These are phyloP conservation scores for Auricularia sp. DNA, from an alignment of 768 basidiomycete species.

Conservation along the genomic window DNA sequence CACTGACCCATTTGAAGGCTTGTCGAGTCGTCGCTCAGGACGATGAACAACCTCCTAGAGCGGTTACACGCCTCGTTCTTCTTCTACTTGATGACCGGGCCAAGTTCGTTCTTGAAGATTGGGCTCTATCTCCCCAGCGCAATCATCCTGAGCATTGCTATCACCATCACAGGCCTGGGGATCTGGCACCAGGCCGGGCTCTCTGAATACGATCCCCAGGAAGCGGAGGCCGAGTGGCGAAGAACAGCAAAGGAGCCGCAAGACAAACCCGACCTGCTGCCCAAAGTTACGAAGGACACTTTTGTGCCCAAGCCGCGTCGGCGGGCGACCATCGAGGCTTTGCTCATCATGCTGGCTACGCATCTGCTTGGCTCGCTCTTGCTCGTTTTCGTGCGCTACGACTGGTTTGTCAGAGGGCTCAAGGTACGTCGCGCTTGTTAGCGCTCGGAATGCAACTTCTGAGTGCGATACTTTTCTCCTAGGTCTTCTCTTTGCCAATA, in stretches of 20 bases:
- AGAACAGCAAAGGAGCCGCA: constrained; percentile 1
- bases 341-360: constrained; percentile 45
- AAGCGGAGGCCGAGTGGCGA: constrained; percentile 2
- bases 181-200: constrained; percentile 63
- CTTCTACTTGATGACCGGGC: constrained; percentile 73
- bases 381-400: constrained; percentile 38
- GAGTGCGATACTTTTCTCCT: too few relatives aligned
- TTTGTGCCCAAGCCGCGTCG: constrained; percentile 34
- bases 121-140: constrained; percentile 85
- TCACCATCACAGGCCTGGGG: constrained; percentile 76
- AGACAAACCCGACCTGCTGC: neutral
- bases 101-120: constrained; percentile 72
- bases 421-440: constrained; percentile 19
- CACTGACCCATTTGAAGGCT: constrained; percentile 33
- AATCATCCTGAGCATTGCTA: constrained; percentile 69
- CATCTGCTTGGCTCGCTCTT: constrained; percentile 44
- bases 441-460: too few relatives aligned
- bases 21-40: constrained; percentile 79
- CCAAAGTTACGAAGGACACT: constrained; percentile 8
- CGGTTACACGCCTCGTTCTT: constrained; percentile 96
- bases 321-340: constrained; percentile 43
- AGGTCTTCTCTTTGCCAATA: constrained; percentile 21
- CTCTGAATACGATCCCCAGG: constrained; percentile 14
- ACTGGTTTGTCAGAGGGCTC: constrained; percentile 33
- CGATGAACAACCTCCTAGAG: constrained; percentile 89